These are phyloP conservation scores for Diatrype stigma DNA, from an alignment of 2,329 filamentous ascomycete species.

Conservation along the genomic window DNA sequence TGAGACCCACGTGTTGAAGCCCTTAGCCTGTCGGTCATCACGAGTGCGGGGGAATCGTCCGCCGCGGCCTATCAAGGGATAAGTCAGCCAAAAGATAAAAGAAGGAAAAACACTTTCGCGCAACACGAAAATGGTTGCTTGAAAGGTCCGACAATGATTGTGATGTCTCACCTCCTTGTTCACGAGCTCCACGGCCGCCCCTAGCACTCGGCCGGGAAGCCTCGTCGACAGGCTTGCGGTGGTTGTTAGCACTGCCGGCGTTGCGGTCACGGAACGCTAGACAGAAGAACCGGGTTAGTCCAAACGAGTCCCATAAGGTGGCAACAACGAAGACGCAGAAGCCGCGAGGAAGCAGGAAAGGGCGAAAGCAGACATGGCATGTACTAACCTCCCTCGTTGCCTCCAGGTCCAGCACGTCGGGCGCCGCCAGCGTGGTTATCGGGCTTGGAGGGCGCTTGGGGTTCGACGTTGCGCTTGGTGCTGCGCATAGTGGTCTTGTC, in stretches of 20 bases:
- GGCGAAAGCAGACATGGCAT: slow-evolving; percentile 7
- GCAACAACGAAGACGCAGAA: slow-evolving; percentile 2
- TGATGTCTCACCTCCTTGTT: slow-evolving; percentile 48
- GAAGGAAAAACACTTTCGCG: slow-evolving; percentile 9
- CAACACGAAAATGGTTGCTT: neutral
- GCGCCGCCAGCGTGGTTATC: slow-evolving; percentile 34
- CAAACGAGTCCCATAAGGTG: slow-evolving; percentile 9
- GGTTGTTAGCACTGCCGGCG: slow-evolving; percentile 78
- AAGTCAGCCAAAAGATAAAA: neutral
- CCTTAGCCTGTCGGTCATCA: slow-evolving; percentile 54
- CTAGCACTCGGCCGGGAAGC: slow-evolving; percentile 50
- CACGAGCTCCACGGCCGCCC: slow-evolving; percentile 61
- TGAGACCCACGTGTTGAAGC: slow-evolving; percentile 13
- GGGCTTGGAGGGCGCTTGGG: slow-evolving; percentile 58
- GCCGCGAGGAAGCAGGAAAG: neutral
- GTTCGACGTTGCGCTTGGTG: slow-evolving; percentile 80
- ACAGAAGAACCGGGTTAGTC: slow-evolving; percentile 10
- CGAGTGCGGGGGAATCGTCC: slow-evolving; percentile 47
- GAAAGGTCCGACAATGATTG: neutral
- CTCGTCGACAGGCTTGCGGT: slow-evolving; percentile 73
- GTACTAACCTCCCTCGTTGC: slow-evolving; percentile 82
- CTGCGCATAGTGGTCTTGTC: slow-evolving; percentile 76
- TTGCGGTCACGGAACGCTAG: slow-evolving; percentile 86
- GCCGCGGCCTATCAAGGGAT: slow-evolving; percentile 43
- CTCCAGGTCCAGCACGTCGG: slow-evolving; percentile 57